Percentiles rank a stretch among this genome's conserved stretches.
Conservation (phyloP, 2,329 filamentous ascomycete species). For the Nothopassalora personata region DNA sequence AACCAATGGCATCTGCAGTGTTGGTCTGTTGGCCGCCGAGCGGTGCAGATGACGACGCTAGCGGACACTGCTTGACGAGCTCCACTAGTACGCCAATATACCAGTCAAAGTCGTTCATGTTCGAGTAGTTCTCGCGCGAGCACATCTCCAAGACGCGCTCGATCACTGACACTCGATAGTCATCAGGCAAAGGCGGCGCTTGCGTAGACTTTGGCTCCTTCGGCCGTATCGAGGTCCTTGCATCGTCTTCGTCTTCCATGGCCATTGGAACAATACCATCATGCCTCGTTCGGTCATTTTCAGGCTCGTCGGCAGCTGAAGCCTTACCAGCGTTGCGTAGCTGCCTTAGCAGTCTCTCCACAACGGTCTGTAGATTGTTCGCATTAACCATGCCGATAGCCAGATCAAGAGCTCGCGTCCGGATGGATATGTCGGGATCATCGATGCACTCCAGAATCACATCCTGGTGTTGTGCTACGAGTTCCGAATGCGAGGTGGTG, state of each 20-base stretch:
- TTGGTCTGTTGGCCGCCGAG: conserved; percentile 28
- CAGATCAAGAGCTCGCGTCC: conserved; percentile 83
- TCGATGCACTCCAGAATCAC: conserved; percentile 96
- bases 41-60: conserved; percentile 34
- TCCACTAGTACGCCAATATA: conserved; percentile 88
- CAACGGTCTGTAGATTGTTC: conserved; percentile 77
- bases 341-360: conserved; percentile 82
- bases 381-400: conserved; percentile 89
- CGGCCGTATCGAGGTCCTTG: conserved; percentile 50
- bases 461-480: conserved; percentile 89
- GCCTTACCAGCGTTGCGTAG: conserved; percentile 61
- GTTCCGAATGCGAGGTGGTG: conserved; percentile 75
- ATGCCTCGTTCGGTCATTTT: conserved; percentile 43
- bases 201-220: conserved; percentile 45
- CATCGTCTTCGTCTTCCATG: conserved; percentile 54
- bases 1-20: conserved; percentile 68
- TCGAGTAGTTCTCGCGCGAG: conserved; percentile 78
- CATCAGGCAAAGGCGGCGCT: conserved; percentile 66
- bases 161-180: conserved; percentile 81
- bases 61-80: conserved; percentile 63
- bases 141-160: conserved; percentile 82
- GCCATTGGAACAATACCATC: conserved; percentile 44
- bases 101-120: conserved; percentile 91
- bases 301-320: conserved; percentile 41
- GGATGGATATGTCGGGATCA: conserved; percentile 91